These are phyloP conservation scores for Pseudocercospora vitis DNA, from an alignment of 2,329 filamentous ascomycete species.

Conservation along the genomic window DNA sequence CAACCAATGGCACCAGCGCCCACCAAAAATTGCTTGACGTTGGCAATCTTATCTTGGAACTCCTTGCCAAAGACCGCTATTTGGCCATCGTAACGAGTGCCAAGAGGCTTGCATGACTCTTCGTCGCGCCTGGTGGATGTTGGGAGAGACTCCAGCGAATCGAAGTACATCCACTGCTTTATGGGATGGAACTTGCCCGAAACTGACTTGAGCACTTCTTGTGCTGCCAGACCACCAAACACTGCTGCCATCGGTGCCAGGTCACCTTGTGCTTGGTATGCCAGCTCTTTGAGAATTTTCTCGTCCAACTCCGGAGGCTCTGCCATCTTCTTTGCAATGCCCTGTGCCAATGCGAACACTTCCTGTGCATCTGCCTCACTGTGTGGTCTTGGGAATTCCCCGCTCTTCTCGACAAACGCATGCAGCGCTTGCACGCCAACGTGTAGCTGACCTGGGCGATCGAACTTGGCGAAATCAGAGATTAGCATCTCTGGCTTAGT, in stretches of 20 bases:
- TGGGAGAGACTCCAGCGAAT: conserved; percentile 93
- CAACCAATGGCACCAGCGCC: conserved; percentile 96
- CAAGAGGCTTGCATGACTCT: conserved; percentile 81
- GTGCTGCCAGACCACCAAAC: conserved; percentile 89
- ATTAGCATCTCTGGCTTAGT: conserved; percentile 87
- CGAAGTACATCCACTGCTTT: conserved; percentile 94
- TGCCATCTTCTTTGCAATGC: conserved; percentile 64
- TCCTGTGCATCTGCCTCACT: conserved; percentile 80
- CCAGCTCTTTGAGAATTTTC: conserved; percentile 88
- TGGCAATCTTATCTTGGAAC: conserved; percentile 90
- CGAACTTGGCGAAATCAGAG: conserved; percentile 97
- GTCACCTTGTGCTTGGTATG: conserved; percentile 90
- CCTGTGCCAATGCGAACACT: conserved; percentile 71
- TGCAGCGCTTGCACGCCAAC: conserved; percentile 90
- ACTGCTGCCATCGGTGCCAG: conserved; percentile 89
- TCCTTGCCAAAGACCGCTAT: conserved; percentile 94
- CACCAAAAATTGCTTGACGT: conserved; percentile 89
- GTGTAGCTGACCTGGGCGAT: conserved; percentile 88
- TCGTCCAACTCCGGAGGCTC: conserved; percentile 83
- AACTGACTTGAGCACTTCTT: conserved; percentile 94
- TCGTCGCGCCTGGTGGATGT: conserved; percentile 72
- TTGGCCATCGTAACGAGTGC: conserved; percentile 90
- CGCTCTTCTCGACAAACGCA: conserved; percentile 72
- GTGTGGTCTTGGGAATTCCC: conserved; percentile 76
- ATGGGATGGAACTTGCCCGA: conserved; percentile 98